phyloP scores from a whole-genome alignment of 2,329 filamentous ascomycete genomes.

The Incumbomyces lentus region DNA sequence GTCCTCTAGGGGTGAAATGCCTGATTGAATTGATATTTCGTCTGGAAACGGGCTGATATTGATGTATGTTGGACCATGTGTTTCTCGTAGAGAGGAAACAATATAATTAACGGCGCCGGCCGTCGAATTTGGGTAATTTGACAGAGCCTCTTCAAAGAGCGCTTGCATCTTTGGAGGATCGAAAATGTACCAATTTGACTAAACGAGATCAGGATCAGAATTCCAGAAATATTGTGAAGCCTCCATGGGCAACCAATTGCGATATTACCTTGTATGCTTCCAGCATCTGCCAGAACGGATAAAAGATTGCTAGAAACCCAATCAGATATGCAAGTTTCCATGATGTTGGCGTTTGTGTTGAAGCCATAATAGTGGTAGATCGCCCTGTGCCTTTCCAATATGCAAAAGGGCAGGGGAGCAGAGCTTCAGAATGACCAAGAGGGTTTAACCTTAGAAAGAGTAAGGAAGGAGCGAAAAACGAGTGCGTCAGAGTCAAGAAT shows the following conservation, averaged over 20 bases:
- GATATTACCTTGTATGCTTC: conserved; percentile 1
- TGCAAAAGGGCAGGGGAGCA: no score
- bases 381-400: no score
- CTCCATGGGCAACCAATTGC: neutral
- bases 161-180: conserved; percentile 16
- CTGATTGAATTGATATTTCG: conserved; percentile 7
- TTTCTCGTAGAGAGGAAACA: conserved; percentile 45
- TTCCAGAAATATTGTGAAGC: neutral
- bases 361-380: neutral
- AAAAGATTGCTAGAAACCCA: conserved; percentile 1
- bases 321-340: neutral
- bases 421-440: no score
- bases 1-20: conserved; percentile 31
- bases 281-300: conserved; percentile 3
- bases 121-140: conserved; percentile 33
- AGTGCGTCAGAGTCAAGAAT: no score
- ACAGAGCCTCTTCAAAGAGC: conserved; percentile 17
- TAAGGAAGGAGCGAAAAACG: no score
- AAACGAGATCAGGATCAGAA: no score
- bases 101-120: conserved; percentile 54
- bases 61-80: conserved; percentile 21
- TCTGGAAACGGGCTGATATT: conserved; percentile 9
- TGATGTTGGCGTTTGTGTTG: neutral
- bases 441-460: no score
- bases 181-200: conserved; percentile 19